Evolutionary conservation across 2,329 filamentous ascomycete species (phyloP).

Genomic region (Sclerotinia trifoliorum): DNA sequence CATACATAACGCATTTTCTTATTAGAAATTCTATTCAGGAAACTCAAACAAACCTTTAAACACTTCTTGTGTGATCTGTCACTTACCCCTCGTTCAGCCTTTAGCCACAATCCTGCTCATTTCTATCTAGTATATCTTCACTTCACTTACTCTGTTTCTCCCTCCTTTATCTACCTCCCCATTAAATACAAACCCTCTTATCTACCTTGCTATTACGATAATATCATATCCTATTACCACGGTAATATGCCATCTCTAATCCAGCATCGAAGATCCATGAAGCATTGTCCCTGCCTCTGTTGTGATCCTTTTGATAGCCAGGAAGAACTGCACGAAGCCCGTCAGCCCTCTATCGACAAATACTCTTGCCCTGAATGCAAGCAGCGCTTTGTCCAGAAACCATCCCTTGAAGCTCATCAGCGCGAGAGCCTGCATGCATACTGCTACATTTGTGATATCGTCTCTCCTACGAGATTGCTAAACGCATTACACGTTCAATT

Average conservation of each 20-base stretch:
- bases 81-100: neutral
- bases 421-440: conserved; percentile 23
- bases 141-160: neutral
- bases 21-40: neutral
- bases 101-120: neutral
- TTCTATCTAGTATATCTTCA: neutral
- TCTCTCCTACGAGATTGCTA: conserved; percentile 25
- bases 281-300: conserved; percentile 24
- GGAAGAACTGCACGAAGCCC: conserved; percentile 26
- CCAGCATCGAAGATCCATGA: conserved; percentile 25
- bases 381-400: conserved; percentile 22
- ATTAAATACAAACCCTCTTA: conserved; percentile 5
- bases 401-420: conserved; percentile 26
- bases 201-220: conserved; percentile 10
- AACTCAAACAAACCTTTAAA: too few species aligned
- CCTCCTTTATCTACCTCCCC: neutral
- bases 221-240: conserved; percentile 18
- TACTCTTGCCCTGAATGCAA: conserved; percentile 26
- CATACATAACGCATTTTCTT: neutral
- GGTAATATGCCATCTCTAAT: conserved; percentile 24
- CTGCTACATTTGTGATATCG: conserved; percentile 24
- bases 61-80: neutral
- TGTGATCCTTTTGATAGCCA: conserved; percentile 25
- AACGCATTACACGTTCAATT: conserved; percentile 26
- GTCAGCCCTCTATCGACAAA: conserved; percentile 23